Percentiles rank a stretch among this genome's conserved stretches.
Evolutionary conservation across 495 filamentous ascomycete genomes (phyloP).

Genomic region (Podospora comata): DNA sequence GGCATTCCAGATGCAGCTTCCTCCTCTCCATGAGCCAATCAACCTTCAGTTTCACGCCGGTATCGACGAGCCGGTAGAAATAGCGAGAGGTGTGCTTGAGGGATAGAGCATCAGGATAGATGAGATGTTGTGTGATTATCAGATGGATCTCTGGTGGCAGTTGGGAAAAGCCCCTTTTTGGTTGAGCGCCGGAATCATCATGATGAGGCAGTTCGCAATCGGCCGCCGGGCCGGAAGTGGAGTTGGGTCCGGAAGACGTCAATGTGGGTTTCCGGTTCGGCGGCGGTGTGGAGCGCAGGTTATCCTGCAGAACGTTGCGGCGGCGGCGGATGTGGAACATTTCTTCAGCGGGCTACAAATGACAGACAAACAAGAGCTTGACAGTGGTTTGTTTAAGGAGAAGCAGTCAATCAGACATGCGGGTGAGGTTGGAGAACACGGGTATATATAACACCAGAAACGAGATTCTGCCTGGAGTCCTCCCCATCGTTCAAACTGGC

Average conservation of each 20-base stretch:
- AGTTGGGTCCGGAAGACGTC: neutral
- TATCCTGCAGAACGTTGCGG: neutral
- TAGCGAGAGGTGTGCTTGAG: slow-evolving; percentile 62
- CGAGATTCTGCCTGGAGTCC: neutral
- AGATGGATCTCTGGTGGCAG: slow-evolving; percentile 65
- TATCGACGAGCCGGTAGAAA: slow-evolving; percentile 63
- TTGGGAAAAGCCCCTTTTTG: slow-evolving; percentile 9
- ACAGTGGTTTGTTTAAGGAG: neutral
- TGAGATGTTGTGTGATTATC: slow-evolving; percentile 49
- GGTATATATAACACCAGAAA: neutral
- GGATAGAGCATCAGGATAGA: slow-evolving; percentile 56
- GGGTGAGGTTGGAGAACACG: neutral
- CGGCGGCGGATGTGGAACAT: slow-evolving; percentile 9
- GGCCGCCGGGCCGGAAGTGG: neutral
- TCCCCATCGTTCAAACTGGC: neutral
- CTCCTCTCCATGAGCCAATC: slow-evolving; percentile 63
- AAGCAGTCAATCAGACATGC: neutral
- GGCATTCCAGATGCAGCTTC: slow-evolving; percentile 50
- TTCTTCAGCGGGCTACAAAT: neutral
- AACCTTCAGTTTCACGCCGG: slow-evolving; percentile 61
- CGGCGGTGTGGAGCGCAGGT: neutral
- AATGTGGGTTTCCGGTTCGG: neutral
- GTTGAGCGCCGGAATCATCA: too few relatives aligned
- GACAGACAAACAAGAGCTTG: neutral
- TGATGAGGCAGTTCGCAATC: neutral